Evolutionary conservation across 2,329 filamentous ascomycete genomes (phyloP).

Genomic region (Fusarium sp.): DNA sequence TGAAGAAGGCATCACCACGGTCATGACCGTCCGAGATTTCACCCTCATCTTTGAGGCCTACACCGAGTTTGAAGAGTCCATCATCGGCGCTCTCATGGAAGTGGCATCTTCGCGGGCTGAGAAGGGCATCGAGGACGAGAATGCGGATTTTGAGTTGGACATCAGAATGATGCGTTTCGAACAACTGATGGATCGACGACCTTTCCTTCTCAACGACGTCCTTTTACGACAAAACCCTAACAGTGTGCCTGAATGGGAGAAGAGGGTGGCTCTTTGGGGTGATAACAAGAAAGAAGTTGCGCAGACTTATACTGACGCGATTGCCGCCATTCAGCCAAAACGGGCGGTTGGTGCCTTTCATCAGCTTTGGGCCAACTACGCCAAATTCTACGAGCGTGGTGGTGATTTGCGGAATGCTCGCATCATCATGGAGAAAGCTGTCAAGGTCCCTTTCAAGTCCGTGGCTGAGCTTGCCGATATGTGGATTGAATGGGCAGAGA

Average conservation of each 20-base stretch:
- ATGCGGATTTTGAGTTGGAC: conserved; percentile 92
- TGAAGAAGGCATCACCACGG: conserved; percentile 94
- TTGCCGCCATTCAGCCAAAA: conserved; percentile 90
- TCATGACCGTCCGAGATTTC: conserved; percentile 98
- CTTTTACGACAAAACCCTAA: conserved; percentile 94
- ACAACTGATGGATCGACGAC: conserved; percentile 94
- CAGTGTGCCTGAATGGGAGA: conserved; percentile 96
- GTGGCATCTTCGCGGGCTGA: conserved; percentile 80
- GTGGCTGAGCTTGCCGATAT: conserved; percentile 97
- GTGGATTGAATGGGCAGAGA: conserved; percentile 99
- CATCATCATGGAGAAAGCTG: conserved; percentile 95
- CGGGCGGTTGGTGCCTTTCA: conserved; percentile 93
- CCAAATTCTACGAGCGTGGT: conserved; percentile 92
- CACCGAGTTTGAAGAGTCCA: conserved; percentile 94
- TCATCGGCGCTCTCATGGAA: conserved; percentile 92
- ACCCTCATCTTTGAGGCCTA: conserved; percentile 96
- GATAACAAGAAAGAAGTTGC: conserved; percentile 91
- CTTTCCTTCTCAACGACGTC: conserved; percentile 96
- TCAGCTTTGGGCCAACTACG: conserved; percentile 95
- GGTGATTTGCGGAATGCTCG: conserved; percentile 85
- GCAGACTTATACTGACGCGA: conserved; percentile 92
- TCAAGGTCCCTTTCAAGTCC: conserved; percentile 97
- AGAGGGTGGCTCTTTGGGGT: conserved; percentile 93
- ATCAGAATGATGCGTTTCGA: conserved; percentile 98
- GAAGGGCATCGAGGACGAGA: conserved; percentile 77